Percentiles rank a stretch among this genome's conserved stretches.
Conservation (phyloP, 345 rosid genomes). For the Pistacia atlantica region DNA sequence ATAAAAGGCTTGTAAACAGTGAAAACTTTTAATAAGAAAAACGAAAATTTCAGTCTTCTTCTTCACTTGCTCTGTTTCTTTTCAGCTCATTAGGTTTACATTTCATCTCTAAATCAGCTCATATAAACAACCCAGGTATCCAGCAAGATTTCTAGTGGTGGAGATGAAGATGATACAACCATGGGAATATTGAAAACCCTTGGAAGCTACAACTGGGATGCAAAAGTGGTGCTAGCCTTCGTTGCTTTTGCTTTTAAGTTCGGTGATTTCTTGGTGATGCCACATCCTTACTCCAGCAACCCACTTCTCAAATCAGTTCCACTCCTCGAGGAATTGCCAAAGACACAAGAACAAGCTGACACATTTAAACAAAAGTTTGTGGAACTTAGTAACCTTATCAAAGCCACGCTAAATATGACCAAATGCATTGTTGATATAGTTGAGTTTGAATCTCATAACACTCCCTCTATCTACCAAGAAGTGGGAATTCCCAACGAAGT, state of each 20-base stretch:
- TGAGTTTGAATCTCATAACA: no score
- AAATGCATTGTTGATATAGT: conserved; percentile 45
- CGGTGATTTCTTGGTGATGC: conserved; percentile 48
- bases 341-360: conserved; percentile 28
- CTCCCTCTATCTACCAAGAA: no score
- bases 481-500: no score
- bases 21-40: no score
- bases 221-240: conserved; percentile 44
- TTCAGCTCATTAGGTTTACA: no score
- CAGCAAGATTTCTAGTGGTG: conserved; percentile 54
- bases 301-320: conserved; percentile 44
- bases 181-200: conserved; percentile 39
- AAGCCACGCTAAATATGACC: conserved; percentile 52
- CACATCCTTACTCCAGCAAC: conserved; percentile 32
- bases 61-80: no score
- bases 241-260: conserved; percentile 51
- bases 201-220: conserved; percentile 51
- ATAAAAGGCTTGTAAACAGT: no score
- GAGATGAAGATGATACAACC: conserved; percentile 32
- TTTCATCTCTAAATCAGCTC: neutral
- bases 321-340: conserved; percentile 50
- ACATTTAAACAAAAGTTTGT: conserved; percentile 28
- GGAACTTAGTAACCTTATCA: conserved; percentile 32
- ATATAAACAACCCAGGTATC: no score
- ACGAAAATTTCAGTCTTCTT: no score